Evolutionary conservation across 2,329 filamentous ascomycete species (phyloP), one percentile per base, ranked within the genome.

Genomic region (Fusarium falciforme): DNA sequence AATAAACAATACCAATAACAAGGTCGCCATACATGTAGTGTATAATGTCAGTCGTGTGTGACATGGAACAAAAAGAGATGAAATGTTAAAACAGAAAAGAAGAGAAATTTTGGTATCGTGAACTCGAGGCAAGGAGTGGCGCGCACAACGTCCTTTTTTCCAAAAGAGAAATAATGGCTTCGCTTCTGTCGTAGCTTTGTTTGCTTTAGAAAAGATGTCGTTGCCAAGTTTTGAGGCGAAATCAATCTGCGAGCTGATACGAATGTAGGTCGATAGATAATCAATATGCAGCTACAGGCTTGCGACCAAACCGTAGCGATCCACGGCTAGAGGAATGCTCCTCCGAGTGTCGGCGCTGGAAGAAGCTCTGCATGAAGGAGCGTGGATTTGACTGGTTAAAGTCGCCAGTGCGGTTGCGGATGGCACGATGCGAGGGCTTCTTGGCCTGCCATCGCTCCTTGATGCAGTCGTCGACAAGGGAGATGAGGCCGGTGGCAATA

Each of bases 391-490:
- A 62, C 58, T 76, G 75, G 63, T 76, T 77, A 20, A 74, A 68
- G 35, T 74, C 66, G 17, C 71, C 57, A n/a, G 64, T 67, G 63
- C 77, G 80, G 67, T 76, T 76, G 35, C 76, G 72, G 29, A 78
- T 77, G 49, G 77, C 77, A 49, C 77, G 76, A 57, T 76, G 73
- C 9, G 75, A 71, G 76, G 76, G 68, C 76, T 86, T 88, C 79
- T 85, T 86, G 42, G 82, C 82, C 75, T 86, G 91, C 90, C 94
- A 96, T 67, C 90, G 90, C 70, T 90, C 88, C 83, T 94, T 93
- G 86, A 98, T 98, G 84, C 92, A 94, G 84, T 98, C 94, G 80
- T 98, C 96, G 61, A 97, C 93, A 52, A 98, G 90, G 9, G 93
- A 91, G 77, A 97, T 91, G 76, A 98, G 89, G 27, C 96, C 96